These are phyloP conservation scores for Mercurialis annua DNA, from an alignment of 345 rosid species.

Conservation along the genomic window DNA sequence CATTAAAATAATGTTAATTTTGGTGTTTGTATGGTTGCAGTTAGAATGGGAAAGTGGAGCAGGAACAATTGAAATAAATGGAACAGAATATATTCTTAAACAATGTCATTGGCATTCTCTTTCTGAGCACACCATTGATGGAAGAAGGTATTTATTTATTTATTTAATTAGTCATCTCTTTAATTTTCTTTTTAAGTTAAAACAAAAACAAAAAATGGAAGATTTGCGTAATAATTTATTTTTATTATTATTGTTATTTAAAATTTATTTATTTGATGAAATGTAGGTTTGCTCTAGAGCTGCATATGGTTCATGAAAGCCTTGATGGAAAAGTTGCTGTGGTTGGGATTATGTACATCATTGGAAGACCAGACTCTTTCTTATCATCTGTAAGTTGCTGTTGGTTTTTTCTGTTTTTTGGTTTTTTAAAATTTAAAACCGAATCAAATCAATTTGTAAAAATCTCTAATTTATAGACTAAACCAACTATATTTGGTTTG, in stretches of 20 bases:
- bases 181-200: no score
- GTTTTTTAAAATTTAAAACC: no score
- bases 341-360: slow-evolving; percentile 59
- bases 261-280: no score
- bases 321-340: slow-evolving; percentile 57
- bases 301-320: slow-evolving; percentile 77
- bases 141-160: slow-evolving; percentile 37
- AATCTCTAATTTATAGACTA: no score
- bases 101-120: slow-evolving; percentile 64
- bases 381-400: slow-evolving; percentile 40
- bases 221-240: no score
- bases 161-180: no score
- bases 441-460: no score
- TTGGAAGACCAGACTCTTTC: slow-evolving; percentile 68
- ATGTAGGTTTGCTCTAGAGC: slow-evolving; percentile 55
- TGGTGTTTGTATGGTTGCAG: slow-evolving; percentile 34
- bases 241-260: neutral
- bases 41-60: slow-evolving; percentile 44
- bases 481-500: no score
- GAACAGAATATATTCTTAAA: slow-evolving; percentile 33
- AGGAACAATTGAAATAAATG: slow-evolving; percentile 40
- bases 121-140: slow-evolving; percentile 51
- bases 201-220: no score
- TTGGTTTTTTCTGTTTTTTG: no score
- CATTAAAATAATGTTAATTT: no score